Conservation (phyloP, 2,329 filamentous ascomycete genomes). For the Didymella lethalis region DNA sequence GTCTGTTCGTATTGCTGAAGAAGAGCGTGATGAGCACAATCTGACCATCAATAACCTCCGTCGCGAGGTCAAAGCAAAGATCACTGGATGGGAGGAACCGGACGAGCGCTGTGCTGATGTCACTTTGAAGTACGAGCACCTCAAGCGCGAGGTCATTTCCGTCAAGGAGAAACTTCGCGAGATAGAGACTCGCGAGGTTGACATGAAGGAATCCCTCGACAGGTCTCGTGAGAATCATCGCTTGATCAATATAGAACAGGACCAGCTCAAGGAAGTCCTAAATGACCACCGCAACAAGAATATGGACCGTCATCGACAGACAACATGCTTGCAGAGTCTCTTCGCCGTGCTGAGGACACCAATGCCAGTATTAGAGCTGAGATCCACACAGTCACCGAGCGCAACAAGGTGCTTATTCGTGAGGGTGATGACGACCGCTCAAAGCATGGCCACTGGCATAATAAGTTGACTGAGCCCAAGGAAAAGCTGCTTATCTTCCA, state of each 20-base stretch:
- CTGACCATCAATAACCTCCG: constrained; percentile 32
- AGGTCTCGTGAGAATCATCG: constrained; percentile 32
- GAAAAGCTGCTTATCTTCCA: constrained; percentile 31
- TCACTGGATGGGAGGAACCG: constrained; percentile 30
- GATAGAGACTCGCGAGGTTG: constrained; percentile 28
- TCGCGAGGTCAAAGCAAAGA: constrained; percentile 34
- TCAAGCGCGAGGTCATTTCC: constrained; percentile 35
- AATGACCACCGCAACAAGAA: constrained; percentile 31
- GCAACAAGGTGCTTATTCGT: constrained; percentile 27
- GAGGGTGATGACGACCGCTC: constrained; percentile 31
- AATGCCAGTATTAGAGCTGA: constrained; percentile 26
- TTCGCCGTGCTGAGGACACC: constrained; percentile 30
- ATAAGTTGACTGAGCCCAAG: constrained; percentile 25
- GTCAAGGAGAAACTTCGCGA: constrained; percentile 36
- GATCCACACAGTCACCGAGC: constrained; percentile 29
- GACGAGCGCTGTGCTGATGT: constrained; percentile 32
- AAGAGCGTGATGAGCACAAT: constrained; percentile 33
- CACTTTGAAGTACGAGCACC: constrained; percentile 35
- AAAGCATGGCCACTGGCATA: constrained; percentile 27
- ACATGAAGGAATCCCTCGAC: constrained; percentile 29
- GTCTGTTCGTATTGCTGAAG: constrained; percentile 27
- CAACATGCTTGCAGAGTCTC: constrained; percentile 30
- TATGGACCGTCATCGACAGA: constrained; percentile 28
- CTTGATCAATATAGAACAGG: constrained; percentile 33
- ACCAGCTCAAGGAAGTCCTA: constrained; percentile 35